Evolutionary conservation across 2,329 filamentous ascomycete genomes (phyloP).

Genomic region (Trichoderma guizhouense): DNA sequence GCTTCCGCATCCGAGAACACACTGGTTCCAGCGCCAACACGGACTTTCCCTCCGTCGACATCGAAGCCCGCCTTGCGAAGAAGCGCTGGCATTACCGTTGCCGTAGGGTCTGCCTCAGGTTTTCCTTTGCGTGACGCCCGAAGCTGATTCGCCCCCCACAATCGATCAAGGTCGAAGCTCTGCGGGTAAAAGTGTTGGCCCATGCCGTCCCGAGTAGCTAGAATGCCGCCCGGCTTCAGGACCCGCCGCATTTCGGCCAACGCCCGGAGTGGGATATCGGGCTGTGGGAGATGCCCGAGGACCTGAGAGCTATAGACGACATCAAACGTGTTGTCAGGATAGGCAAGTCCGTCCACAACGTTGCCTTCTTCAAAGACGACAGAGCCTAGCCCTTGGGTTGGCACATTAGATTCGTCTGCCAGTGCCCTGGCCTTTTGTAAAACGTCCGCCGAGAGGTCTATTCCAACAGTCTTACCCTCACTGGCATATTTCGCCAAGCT

Average conservation of each 20-base stretch:
- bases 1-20: neutral
- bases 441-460: neutral
- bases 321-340: constrained; percentile 5
- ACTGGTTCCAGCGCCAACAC: neutral
- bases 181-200: constrained; percentile 7
- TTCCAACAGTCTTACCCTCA: neutral
- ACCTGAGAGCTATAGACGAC: constrained; percentile 7
- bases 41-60: neutral
- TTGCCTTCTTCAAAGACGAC: constrained; percentile 3
- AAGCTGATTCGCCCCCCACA: constrained; percentile 3
- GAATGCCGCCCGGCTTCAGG: constrained; percentile 11
- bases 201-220: constrained; percentile 8
- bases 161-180: neutral
- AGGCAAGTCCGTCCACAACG: constrained; percentile 3
- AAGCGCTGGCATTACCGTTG: constrained; percentile 4
- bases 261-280: neutral
- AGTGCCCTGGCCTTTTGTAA: neutral
- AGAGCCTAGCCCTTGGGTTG: neutral
- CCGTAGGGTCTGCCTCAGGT: neutral
- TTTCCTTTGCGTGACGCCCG: neutral
- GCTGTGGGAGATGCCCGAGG: neutral
- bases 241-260: constrained; percentile 7
- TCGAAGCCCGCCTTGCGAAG: neutral
- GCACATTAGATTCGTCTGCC: neutral
- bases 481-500: neutral